Base-by-base conservation (phyloP, 768 basidiomycete genomes). In the Termitomyces bulborhizus region DNA sequence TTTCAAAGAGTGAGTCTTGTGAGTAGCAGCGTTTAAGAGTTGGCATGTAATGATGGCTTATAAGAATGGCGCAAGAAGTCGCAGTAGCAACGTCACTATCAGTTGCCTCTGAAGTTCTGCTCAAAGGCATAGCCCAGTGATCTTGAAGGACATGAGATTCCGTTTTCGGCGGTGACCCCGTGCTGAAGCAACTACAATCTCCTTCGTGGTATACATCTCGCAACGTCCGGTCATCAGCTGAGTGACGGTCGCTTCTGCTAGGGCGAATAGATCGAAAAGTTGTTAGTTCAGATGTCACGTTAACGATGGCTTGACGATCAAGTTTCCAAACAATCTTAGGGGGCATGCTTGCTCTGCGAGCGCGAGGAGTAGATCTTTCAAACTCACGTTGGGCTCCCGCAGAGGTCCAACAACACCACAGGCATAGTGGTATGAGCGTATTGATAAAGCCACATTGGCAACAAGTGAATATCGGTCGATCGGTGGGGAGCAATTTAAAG, bases 361-460 rank as follows among this genome's bases (percentile, higher is more conserved):
- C 58, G 43, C 76, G 70, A 36, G 75, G 71, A 55, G 68, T 66
- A 42, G 65, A 72, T 24, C 64, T 57, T 58, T 78, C 73, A 58
- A 74, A 76, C 45, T 67, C 68, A 50, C 64, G 70, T 57, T 69
- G 68, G 4, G 76, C 73, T 50, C 66, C 71, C 16, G 68, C 62
- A 26, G 76, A 78, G 4, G 74, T 71, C 77, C 78, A 80, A 58
- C 70, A 64, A 62, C 79, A 79, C 76, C 78, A 80, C 16, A 79
- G 63, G 67, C 78, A 80, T 56, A 80, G 68, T 26, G 79, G 75
- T 53, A 80, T 69, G 60, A 74, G 71, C 43, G 76, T 70, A 49
- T 79, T 79, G 36, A 70, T 65, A 52, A 78, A 79, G 11, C 77
- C 77, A 53, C 78, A 80, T 46, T 62, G 70, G 32, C 57, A 67